These are phyloP conservation scores for Geosmithia flava DNA, from an alignment of 2,329 filamentous ascomycete genomes.

Conservation along the genomic window DNA sequence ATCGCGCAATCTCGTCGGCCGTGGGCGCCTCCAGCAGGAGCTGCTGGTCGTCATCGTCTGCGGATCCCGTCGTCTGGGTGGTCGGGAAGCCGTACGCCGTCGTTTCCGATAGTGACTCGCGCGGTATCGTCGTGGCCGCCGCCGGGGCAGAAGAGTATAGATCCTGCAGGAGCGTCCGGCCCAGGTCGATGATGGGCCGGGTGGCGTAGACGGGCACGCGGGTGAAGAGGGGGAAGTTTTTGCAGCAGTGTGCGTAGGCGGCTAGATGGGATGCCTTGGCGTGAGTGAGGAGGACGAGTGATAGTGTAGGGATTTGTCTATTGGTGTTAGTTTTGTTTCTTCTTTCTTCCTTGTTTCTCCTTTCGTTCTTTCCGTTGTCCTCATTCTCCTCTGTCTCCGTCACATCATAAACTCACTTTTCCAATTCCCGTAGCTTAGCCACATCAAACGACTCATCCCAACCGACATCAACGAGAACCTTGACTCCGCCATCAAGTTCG, in stretches of 20 bases:
- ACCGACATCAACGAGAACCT: constrained; percentile 85
- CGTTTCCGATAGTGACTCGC: constrained; percentile 56
- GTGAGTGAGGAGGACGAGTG: constrained; percentile 87
- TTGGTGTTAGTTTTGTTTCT: background rate
- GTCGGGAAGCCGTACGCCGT: constrained; percentile 35
- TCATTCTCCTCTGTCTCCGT: background rate
- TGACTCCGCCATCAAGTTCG: constrained; percentile 92
- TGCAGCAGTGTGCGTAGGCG: constrained; percentile 93
- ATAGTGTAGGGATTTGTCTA: constrained; percentile 83
- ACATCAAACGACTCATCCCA: constrained; percentile 91
- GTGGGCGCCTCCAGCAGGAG: constrained; percentile 61
- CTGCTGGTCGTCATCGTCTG: constrained; percentile 24
- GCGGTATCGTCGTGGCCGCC: constrained; percentile 74
- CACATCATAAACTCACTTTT: constrained; percentile 50
- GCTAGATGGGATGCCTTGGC: constrained; percentile 84
- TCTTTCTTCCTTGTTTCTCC: background rate
- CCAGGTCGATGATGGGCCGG: constrained; percentile 82
- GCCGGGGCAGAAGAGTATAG: constrained; percentile 81
- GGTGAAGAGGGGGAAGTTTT: constrained; percentile 83
- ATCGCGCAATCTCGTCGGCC: constrained; percentile 77
- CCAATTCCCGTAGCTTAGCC: constrained; percentile 71
- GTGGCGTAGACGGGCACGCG: constrained; percentile 93
- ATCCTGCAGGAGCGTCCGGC: constrained; percentile 81
- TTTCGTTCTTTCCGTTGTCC: background rate
- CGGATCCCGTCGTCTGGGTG: constrained; percentile 5